These are phyloP conservation scores for Verticillium nonalfalfae DNA, from an alignment of 2,329 filamentous ascomycete genomes.

Conservation along the genomic window DNA sequence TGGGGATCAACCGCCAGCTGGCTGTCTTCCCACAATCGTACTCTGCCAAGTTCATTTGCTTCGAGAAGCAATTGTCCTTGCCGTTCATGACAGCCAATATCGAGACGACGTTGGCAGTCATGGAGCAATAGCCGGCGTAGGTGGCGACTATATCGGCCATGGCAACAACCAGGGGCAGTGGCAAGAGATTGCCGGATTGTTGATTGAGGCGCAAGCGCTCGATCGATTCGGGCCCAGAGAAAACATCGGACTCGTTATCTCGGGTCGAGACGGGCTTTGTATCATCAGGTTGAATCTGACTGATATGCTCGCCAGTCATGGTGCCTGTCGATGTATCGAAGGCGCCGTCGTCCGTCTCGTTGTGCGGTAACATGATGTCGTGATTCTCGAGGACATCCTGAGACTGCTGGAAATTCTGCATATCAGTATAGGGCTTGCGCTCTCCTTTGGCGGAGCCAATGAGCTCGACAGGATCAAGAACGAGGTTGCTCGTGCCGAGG, in stretches of 20 bases:
- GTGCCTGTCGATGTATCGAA: not conserved
- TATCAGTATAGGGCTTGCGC: not conserved
- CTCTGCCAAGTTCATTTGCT: not conserved
- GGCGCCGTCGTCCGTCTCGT: not conserved
- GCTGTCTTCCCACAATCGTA: not conserved
- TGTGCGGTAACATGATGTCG: not conserved
- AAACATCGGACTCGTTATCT: not conserved
- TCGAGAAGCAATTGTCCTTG: not conserved
- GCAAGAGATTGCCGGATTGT: not conserved
- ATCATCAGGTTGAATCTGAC: not conserved
- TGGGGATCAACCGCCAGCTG: not conserved
- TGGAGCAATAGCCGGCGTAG: not conserved
- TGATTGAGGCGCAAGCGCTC: not conserved
- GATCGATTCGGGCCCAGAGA: not conserved
- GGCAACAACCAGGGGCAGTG: not conserved
- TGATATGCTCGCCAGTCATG: not conserved
- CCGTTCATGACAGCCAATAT: not conserved
- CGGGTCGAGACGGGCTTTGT: not conserved
- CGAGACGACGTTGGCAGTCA: not conserved
- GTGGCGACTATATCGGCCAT: not conserved
- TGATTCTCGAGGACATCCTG: not conserved
- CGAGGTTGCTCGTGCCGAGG: not conserved
- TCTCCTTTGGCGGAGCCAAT: not conserved
- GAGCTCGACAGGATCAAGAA: not conserved
- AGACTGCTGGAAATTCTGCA: not conserved